Conservation (phyloP, 1,284 basidiomycete species). For the Chalciporus sp. region DNA sequence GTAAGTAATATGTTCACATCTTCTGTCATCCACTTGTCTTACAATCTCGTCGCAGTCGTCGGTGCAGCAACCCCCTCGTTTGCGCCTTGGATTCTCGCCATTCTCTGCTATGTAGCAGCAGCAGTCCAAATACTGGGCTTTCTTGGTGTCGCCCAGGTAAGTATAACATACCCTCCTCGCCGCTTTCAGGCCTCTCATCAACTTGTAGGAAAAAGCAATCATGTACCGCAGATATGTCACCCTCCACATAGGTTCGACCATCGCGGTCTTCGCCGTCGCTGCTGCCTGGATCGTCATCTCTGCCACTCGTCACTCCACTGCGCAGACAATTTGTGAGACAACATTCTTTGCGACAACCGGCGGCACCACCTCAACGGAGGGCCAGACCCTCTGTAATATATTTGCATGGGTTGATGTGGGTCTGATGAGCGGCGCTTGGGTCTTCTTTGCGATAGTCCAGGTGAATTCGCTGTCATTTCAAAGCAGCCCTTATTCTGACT, state of each 20-base stretch:
- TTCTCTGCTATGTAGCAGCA: slow-evolving; percentile 73
- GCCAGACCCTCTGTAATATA: slow-evolving; percentile 75
- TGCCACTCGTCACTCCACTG: slow-evolving; percentile 70
- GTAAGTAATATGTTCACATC: slow-evolving; percentile 64
- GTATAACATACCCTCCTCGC: slow-evolving; percentile 23
- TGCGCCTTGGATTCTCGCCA: slow-evolving; percentile 73
- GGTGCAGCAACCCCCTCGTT: slow-evolving; percentile 79
- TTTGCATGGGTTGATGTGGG: slow-evolving; percentile 93
- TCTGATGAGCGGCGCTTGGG: slow-evolving; percentile 85
- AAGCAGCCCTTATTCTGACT: slow-evolving; percentile 6
- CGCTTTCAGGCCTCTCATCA: slow-evolving; percentile 4
- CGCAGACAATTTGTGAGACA: slow-evolving; percentile 65
- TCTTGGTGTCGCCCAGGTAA: slow-evolving; percentile 75
- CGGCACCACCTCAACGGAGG: slow-evolving; percentile 49
- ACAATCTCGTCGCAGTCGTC: slow-evolving; percentile 59
- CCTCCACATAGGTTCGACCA: slow-evolving; percentile 60
- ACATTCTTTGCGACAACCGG: slow-evolving; percentile 55
- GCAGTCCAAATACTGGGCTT: slow-evolving; percentile 80
- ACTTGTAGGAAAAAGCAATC: slow-evolving; percentile 70
- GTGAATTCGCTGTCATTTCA: slow-evolving; percentile 37
- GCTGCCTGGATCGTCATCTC: slow-evolving; percentile 82
- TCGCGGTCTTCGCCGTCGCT: slow-evolving; percentile 72
- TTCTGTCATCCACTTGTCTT: slow-evolving; percentile 1
- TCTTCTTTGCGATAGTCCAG: slow-evolving; percentile 75
- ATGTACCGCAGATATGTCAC: slow-evolving; percentile 77